Evolutionary conservation across 2,329 filamentous ascomycete species (phyloP), one percentile per base, ranked within the genome.

Genomic region (Botryosphaeria dothidea): DNA sequence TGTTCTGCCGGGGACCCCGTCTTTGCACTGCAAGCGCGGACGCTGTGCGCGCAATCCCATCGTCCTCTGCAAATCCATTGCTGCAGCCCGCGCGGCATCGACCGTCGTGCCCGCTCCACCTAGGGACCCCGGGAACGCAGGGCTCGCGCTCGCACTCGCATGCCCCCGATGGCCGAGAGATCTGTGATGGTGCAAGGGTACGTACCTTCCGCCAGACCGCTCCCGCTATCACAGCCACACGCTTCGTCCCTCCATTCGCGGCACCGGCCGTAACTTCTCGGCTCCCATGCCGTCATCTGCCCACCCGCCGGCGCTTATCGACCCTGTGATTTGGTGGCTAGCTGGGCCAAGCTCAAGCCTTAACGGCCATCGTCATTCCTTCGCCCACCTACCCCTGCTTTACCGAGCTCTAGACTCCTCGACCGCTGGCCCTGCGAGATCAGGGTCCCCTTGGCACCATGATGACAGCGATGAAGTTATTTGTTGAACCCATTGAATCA

Each of bases 291-390:
- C 56, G 56, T 58, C 56, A 58, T 58, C 56, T 25, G 25, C 38
- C 8, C 8, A 17, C 21, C 38, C 38, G 15, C 38, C 25, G n/a
- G 9, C 36, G 38, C 54, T 58, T 43, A 58, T 58, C 54, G 4
- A 7, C 38, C 25, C 17, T 11, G 38, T 60, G 56, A 34, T 48
- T 46, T 60, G n/a, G 56, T 60, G 56, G 56, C 56, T 60, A 34
- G 56, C 56, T 60, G 56, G 43, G 54, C 54, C 36, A 60, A 60
- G 56, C 56, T 43, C 54, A 46, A 34, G 27, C 38, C 7, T 46
- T 46, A 46, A 46, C 36, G 51, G 51, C 51, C 51, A 11, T 46
- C n/a, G 7, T 13, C 17, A 15, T n/a, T 49, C 19, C 19, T 46
- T 46, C n/a, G 46, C 1, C 46, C 4, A 11, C 21, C 23, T 7